phyloP scores from a whole-genome alignment of 2,329 filamentous ascomycete genomes.

The Simplicillium sp. region DNA sequence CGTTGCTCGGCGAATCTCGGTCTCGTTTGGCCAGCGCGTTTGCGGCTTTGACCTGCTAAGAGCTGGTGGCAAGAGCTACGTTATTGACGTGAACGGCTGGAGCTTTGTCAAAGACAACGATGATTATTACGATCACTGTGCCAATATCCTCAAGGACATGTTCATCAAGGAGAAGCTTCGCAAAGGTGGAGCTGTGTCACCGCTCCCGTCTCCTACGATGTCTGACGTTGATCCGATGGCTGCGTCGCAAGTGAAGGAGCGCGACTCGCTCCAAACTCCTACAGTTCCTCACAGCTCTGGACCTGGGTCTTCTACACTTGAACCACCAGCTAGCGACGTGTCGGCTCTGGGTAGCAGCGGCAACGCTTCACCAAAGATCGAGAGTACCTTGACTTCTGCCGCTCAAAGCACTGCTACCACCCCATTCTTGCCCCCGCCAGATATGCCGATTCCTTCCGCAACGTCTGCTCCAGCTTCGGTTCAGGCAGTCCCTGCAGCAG shows the following conservation, averaged over 20 bases:
- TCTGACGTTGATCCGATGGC: slow-evolving; percentile 34
- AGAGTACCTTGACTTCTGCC: slow-evolving; percentile 20
- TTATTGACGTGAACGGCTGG: slow-evolving; percentile 99
- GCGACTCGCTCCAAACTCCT: slow-evolving; percentile 19
- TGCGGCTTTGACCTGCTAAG: slow-evolving; percentile 93
- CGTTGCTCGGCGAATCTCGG: slow-evolving; percentile 83
- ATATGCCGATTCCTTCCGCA: slow-evolving; percentile 11
- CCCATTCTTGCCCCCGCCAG: slow-evolving; percentile 22
- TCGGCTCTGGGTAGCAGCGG: slow-evolving; percentile 9
- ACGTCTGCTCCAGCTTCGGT: slow-evolving; percentile 27
- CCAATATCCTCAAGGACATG: slow-evolving; percentile 76
- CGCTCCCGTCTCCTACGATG: slow-evolving; percentile 37
- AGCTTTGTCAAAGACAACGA: slow-evolving; percentile 99
- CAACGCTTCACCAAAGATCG: slow-evolving; percentile 20
- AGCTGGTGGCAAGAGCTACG: slow-evolving; percentile 82
- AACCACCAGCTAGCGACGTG: slow-evolving; percentile 17
- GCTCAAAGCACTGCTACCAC: slow-evolving; percentile 25
- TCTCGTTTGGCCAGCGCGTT: slow-evolving; percentile 85
- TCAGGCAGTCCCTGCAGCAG: slow-evolving; percentile 18
- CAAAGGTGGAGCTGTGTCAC: slow-evolving; percentile 48
- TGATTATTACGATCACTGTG: slow-evolving; percentile 90
- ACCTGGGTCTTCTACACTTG: slow-evolving; percentile 8
- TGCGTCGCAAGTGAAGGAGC: slow-evolving; percentile 25
- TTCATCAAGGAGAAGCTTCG: slow-evolving; percentile 73
- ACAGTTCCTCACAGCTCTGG: background rate